Base-by-base conservation (phyloP, 1,284 basidiomycete genomes). In the Trametes hirsuta region DNA sequence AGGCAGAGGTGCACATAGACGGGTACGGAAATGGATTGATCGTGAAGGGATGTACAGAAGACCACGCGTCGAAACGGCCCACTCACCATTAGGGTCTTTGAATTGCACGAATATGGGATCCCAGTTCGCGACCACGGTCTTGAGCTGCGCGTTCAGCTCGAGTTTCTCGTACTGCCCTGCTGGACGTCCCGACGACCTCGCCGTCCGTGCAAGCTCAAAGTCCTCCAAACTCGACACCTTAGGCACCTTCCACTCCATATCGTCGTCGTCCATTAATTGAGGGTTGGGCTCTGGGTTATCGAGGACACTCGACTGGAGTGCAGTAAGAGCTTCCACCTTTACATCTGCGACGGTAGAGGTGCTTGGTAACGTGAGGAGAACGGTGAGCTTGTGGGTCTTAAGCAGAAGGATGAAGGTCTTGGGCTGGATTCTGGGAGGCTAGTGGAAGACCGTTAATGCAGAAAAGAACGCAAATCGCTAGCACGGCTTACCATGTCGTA, bases 381-480 rank as follows among this genome's bases (percentile, higher is more conserved):
- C 76, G 6, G 86, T 86, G 53, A 88, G 74, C 66, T 83, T 89
- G 75, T 91, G 87, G 0, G 88, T 87, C 67, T 88, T 90, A 63
- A 91, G 71, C 25, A 84, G 77, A 18, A 92, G 69, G 47, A 89
- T 84, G 72, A 85, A 85, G 48, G 83, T 76, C 74, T 86, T 90
- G 3, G 82, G 81, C 21, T 75, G 75, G 35, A 69, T 64, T 68
- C 75, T 76, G 0, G 69, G 70, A 45, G 74, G 73, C 75, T 76
- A 21, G 22, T 21, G 18, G 2, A 11, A 0, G n/a, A 30, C 3
- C 4, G 1, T 5, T 9, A 8, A n/a, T 55, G 14, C n/a, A 22
- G 5, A 5, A 30, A 30, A 30, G 1, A 30, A 30, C 8, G 30
- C 4, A 30, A 8, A 30, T 30, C 8, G 30, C 30, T 5, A 40